Percentiles rank a stretch among this genome's conserved stretches.
Conservation (phyloP, 2,329 filamentous ascomycete species). For the Neonectria hederae region DNA sequence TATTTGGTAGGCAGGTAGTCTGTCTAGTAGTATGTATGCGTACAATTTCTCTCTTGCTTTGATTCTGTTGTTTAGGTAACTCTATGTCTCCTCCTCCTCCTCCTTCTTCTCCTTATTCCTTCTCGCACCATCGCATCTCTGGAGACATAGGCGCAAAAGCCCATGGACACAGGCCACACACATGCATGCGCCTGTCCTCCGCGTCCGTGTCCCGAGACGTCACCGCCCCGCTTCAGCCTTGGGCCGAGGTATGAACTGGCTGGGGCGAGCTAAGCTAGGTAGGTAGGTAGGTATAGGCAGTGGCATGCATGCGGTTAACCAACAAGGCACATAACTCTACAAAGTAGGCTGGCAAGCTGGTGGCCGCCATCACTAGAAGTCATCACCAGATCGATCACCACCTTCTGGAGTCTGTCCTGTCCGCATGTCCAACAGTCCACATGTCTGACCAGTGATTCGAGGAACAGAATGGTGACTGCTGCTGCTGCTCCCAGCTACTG, state of each 20-base stretch:
- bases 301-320: neutral
- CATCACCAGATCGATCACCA: neutral
- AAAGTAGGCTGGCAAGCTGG: neutral
- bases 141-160: neutral
- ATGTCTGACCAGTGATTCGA: neutral
- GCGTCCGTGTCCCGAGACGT: slow-evolving; percentile 25
- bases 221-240: slow-evolving; percentile 40
- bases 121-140: neutral
- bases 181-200: neutral
- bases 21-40: too few species aligned
- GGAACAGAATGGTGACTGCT: neutral
- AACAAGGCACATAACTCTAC: neutral
- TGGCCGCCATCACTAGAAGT: neutral
- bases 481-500: neutral
- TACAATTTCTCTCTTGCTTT: too few species aligned
- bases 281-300: too few species aligned
- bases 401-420: neutral
- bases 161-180: neutral
- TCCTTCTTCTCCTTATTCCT: neutral
- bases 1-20: too few species aligned
- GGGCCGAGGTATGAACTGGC: slow-evolving; percentile 39
- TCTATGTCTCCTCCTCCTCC: too few species aligned
- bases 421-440: neutral
- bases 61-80: too few species aligned
- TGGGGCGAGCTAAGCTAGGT: slow-evolving; percentile 10